These are phyloP conservation scores for Periconia macrospinosa DNA, from an alignment of 2,329 filamentous ascomycete genomes.

Conservation along the genomic window DNA sequence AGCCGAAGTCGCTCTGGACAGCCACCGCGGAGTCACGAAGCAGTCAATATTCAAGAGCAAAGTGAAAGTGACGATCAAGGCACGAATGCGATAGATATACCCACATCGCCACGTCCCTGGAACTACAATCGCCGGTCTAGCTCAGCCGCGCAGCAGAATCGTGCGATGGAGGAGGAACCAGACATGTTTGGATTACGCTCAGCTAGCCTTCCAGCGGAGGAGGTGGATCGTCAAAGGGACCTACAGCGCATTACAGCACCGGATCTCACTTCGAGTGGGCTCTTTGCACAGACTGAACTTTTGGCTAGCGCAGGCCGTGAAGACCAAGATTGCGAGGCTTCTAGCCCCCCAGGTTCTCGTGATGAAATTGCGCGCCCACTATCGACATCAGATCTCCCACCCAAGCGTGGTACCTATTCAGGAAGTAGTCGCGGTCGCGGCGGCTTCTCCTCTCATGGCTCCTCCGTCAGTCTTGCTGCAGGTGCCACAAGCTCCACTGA, in stretches of 20 bases:
- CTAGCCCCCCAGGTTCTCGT: constrained; percentile 24
- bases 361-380: constrained; percentile 28
- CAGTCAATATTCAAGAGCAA: constrained; percentile 26
- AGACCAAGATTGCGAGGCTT: constrained; percentile 7
- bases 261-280: constrained; percentile 65
- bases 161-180: constrained; percentile 66
- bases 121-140: constrained; percentile 63
- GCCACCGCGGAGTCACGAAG: constrained; percentile 33
- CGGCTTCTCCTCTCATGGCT: constrained; percentile 34
- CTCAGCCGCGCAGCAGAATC: constrained; percentile 67
- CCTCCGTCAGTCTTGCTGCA: constrained; percentile 33
- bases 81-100: constrained; percentile 72
- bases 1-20: constrained; percentile 36
- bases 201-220: constrained; percentile 66
- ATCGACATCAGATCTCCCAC: constrained; percentile 31
- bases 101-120: constrained; percentile 64
- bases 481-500: constrained; percentile 40
- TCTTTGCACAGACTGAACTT: constrained; percentile 53
- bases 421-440: constrained; percentile 30
- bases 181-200: constrained; percentile 66
- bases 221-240: constrained; percentile 50
- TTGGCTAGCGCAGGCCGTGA: constrained; percentile 32
- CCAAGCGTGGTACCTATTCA: constrained; percentile 29
- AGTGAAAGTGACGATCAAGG: constrained; percentile 47
- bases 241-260: constrained; percentile 39